Conservation (phyloP, 768 basidiomycete genomes). For the Tylopilus sp. region DNA sequence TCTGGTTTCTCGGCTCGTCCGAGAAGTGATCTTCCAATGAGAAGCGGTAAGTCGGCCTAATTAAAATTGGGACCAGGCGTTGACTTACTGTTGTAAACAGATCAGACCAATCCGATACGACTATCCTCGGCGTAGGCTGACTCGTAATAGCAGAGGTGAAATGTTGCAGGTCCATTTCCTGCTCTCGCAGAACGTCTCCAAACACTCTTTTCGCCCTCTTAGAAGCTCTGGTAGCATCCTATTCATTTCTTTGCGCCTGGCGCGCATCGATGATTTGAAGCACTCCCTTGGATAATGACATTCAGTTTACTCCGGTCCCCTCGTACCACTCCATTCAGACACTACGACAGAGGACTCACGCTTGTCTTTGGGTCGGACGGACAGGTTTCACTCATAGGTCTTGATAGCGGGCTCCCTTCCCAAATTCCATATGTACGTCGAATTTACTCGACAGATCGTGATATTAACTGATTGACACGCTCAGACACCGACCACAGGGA, state of each 20-base stretch:
- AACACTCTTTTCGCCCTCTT: slow-evolving; percentile 5
- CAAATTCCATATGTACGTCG: slow-evolving; percentile 4
- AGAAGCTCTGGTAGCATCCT: slow-evolving; percentile 17
- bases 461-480: background rate
- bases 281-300: slow-evolving; percentile 18
- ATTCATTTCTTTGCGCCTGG: slow-evolving; percentile 24
- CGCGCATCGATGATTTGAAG: slow-evolving; percentile 26
- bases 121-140: slow-evolving; percentile 8
- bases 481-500: slow-evolving; percentile 9
- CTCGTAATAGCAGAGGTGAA: slow-evolving; percentile 1
- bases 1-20: too few relatives aligned
- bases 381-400: slow-evolving; percentile 27
- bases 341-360: slow-evolving; percentile 20
- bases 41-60: background rate
- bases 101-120: slow-evolving; percentile 5
- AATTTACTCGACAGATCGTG: background rate
- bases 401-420: slow-evolving; percentile 4
- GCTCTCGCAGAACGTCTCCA: slow-evolving; percentile 1
- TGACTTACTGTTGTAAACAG: background rate
- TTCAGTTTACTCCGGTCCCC: slow-evolving; percentile 6
- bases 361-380: slow-evolving; percentile 27
- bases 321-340: slow-evolving; percentile 10
- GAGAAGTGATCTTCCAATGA: too few relatives aligned
- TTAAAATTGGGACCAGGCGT: slow-evolving; percentile 7
- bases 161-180: background rate